A percentile compares a stretch with the other conserved stretches of the same genome.
These are phyloP conservation scores for Zasmidium citrigriseum DNA, from an alignment of 2,329 filamentous ascomycete species.

Conservation along the genomic window DNA sequence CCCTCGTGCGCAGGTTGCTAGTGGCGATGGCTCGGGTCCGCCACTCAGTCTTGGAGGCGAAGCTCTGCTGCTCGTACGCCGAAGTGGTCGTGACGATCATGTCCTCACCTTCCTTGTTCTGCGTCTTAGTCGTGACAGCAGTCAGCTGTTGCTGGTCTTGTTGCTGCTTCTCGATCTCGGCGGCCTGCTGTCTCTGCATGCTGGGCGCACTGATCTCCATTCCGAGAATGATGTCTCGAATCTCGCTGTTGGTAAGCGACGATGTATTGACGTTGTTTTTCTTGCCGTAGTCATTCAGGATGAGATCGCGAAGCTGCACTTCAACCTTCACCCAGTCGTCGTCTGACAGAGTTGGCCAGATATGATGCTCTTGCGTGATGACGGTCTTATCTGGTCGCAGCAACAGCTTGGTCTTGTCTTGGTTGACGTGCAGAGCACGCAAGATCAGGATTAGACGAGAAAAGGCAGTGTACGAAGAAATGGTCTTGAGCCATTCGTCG, in stretches of 20 bases:
- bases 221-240: conserved; percentile 95
- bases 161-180: conserved; percentile 98
- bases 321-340: conserved; percentile 99
- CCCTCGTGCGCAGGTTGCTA: conserved; percentile 86
- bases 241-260: conserved; percentile 93
- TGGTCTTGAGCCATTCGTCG: conserved; percentile 97
- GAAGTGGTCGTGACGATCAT: conserved; percentile 98
- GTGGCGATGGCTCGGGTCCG: conserved; percentile 94
- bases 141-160: conserved; percentile 96
- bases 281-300: conserved; percentile 97
- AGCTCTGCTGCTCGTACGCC: conserved; percentile 95
- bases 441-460: conserved; percentile 91
- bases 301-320: conserved; percentile 90
- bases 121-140: conserved; percentile 95
- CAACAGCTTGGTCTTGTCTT: conserved; percentile 96
- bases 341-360: conserved; percentile 91
- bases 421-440: conserved; percentile 93
- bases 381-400: conserved; percentile 95
- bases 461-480: conserved; percentile 98
- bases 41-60: conserved; percentile 99
- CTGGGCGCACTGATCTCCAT: conserved; percentile 99
- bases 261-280: conserved; percentile 99
- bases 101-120: conserved; percentile 95
- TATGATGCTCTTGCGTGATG: conserved; percentile 97
- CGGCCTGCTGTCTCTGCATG: conserved; percentile 96